Percentiles rank a stretch among this genome's conserved stretches.
Conservation (phyloP, 495 filamentous ascomycete species). For the Talaromyces adpressus region DNA sequence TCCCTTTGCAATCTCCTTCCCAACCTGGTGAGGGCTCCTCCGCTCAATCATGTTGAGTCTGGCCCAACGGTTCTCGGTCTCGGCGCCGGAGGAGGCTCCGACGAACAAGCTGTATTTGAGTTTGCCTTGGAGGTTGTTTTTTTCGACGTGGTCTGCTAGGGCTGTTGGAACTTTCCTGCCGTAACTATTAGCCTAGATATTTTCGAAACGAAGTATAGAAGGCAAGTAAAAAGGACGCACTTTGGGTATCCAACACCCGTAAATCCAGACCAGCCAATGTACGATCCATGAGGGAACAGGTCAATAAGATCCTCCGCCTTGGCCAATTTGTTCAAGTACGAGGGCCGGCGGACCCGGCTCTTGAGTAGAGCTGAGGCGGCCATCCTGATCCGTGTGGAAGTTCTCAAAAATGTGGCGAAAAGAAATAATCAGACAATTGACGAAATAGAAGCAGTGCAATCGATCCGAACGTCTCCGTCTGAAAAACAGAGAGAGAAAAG, state of each 20-base stretch:
- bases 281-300: constrained; percentile 73
- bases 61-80: constrained; percentile 91
- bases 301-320: constrained; percentile 72
- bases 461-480: not conserved
- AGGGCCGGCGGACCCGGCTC: constrained; percentile 66
- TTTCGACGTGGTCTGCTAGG: constrained; percentile 83
- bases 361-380: constrained; percentile 67
- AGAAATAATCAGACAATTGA: constrained; percentile 12
- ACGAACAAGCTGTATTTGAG: constrained; percentile 83
- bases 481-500: not conserved
- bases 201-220: too few species aligned
- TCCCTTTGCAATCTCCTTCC: constrained; percentile 83
- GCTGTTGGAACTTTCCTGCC: constrained; percentile 73
- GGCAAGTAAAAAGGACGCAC: too few species aligned
- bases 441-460: constrained; percentile 9
- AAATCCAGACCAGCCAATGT: constrained; percentile 87
- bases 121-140: constrained; percentile 78
- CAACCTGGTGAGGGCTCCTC: constrained; percentile 80
- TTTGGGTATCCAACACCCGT: constrained; percentile 90
- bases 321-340: constrained; percentile 72
- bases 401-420: constrained; percentile 7
- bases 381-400: constrained; percentile 17
- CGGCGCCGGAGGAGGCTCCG: constrained; percentile 79
- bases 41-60: constrained; percentile 82
- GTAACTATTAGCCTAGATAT: not conserved